Evolutionary conservation across 192 early-diverging fungal species (phyloP).

Genomic region (Chytriomyces confervae): DNA sequence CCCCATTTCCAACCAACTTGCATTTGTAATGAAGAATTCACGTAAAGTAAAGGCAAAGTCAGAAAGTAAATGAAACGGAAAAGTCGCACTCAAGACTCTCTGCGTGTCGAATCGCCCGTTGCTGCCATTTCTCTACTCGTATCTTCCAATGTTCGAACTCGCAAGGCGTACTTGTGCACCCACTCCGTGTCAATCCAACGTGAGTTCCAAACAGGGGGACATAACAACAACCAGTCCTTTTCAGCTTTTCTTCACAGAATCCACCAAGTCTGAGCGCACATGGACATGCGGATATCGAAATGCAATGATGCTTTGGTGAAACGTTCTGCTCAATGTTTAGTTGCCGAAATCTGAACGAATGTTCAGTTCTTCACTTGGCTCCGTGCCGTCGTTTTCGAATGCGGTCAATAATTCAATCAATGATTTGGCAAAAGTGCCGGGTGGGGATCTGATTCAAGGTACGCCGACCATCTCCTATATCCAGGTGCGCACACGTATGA

Average conservation of each 20-base stretch:
- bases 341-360: not conserved
- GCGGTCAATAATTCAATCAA: not conserved
- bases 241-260: not conserved
- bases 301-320: conserved; percentile 23
- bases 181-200: not conserved
- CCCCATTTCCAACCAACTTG: too few species aligned
- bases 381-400: not conserved
- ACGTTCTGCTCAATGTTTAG: not conserved
- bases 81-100: not conserved
- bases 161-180: not conserved
- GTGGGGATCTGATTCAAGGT: too few species aligned
- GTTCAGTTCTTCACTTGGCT: not conserved
- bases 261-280: not conserved
- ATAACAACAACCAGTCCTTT: not conserved
- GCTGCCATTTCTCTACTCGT: conserved; percentile 6
- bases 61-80: not conserved
- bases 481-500: not conserved
- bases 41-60: too few species aligned
- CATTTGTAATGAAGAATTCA: too few species aligned
- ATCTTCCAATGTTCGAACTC: not conserved
- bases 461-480: too few species aligned
- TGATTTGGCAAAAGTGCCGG: not conserved
- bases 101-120: conserved; percentile 1
- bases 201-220: not conserved
- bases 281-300: conserved; percentile 41